phyloP scores from a whole-genome alignment of 371 early-diverging fungal species.

The Choanephora cucurbitarum region DNA sequence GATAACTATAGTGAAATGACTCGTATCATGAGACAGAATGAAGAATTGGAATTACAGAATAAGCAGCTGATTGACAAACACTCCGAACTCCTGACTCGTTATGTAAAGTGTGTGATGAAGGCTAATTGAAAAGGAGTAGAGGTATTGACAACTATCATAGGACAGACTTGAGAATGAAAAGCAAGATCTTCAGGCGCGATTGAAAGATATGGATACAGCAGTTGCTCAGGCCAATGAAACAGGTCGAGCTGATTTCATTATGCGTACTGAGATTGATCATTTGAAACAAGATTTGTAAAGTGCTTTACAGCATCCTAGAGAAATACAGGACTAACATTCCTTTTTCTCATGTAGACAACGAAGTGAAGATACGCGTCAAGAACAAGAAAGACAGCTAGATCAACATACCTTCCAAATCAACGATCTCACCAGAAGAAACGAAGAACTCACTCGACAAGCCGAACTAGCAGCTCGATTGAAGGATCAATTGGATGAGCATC shows the following conservation, averaged over 20 bases:
- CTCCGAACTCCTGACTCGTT: constrained; percentile 55
- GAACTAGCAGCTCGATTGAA: constrained; percentile 73
- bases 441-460: constrained; percentile 57
- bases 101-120: constrained; percentile 48
- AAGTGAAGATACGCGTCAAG: constrained; percentile 78
- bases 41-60: constrained; percentile 62
- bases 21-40: constrained; percentile 48
- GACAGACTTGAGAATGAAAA: constrained; percentile 69
- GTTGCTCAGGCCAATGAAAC: constrained; percentile 72
- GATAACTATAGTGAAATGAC: constrained; percentile 34
- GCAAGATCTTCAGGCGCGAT: constrained; percentile 62
- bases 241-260: constrained; percentile 82
- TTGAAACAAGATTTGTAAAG: constrained; percentile 80
- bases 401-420: constrained; percentile 61
- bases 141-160: constrained; percentile 38
- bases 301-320: too few relatives aligned
- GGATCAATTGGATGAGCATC: constrained; percentile 89
- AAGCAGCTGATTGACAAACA: constrained; percentile 59
- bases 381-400: constrained; percentile 66
- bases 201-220: constrained; percentile 71
- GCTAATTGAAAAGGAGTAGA: background rate
- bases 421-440: constrained; percentile 66
- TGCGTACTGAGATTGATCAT: constrained; percentile 85
- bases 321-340: background rate
- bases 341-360: constrained; percentile 50